Conservation (phyloP, 345 rosid genomes). For the Rhizophora mangle region DNA sequence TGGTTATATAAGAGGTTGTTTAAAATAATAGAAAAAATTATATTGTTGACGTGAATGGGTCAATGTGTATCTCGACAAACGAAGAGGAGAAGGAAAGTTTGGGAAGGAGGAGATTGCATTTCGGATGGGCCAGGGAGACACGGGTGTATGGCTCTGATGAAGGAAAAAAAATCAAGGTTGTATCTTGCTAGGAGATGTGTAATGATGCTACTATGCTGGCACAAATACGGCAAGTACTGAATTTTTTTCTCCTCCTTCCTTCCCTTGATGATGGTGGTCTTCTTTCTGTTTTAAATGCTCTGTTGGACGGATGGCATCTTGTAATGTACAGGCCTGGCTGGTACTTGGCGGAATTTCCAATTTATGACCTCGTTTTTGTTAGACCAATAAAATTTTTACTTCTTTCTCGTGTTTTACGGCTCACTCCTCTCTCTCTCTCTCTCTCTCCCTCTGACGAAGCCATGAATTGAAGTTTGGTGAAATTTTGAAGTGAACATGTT, state of each 20-base stretch:
- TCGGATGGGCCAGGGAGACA: conserved; percentile 9
- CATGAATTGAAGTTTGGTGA: too few species aligned
- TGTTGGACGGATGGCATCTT: too few species aligned
- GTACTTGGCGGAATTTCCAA: too few species aligned
- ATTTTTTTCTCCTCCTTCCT: not conserved
- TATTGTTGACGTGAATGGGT: conserved; percentile 17
- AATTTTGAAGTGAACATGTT: too few species aligned
- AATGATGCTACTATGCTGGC: conserved; percentile 59
- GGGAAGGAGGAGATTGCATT: not conserved
- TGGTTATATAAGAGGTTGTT: not conserved
- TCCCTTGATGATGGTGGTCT: not conserved
- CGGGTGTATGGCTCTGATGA: conserved; percentile 38
- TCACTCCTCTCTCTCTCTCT: too few species aligned
- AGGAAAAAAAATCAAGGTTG: conserved; percentile 51
- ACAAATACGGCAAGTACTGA: conserved; percentile 48
- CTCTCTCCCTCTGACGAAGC: too few species aligned
- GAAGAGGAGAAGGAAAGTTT: conserved; percentile 1
- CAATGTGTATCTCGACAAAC: conserved; percentile 11
- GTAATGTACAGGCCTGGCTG: too few species aligned
- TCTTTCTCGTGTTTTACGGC: too few species aligned
- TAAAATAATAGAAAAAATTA: not conserved
- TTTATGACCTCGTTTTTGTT: too few species aligned
- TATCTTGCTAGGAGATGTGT: conserved; percentile 51
- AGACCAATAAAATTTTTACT: too few species aligned
- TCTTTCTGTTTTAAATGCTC: not conserved